These are phyloP conservation scores for Leishmania turanica DNA, from an alignment of 208 protist species.

Conservation along the genomic window DNA sequence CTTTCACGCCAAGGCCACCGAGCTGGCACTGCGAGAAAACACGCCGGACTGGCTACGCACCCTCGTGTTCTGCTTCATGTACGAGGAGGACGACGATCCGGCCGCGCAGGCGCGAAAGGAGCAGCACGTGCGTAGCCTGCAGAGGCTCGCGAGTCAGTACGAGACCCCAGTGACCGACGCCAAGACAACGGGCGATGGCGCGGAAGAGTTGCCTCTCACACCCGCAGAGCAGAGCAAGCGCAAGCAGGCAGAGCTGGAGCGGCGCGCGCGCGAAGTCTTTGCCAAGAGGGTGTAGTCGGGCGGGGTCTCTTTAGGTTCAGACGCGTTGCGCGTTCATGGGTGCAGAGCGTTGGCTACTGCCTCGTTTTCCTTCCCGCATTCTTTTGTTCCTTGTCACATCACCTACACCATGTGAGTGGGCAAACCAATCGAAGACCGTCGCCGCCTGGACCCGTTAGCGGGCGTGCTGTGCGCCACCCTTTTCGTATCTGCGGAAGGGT, in stretches of 20 bases:
- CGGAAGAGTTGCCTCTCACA: neutral
- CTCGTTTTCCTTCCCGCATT: neutral
- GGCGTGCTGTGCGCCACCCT: neutral
- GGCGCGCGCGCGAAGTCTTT: slow-evolving; percentile 34
- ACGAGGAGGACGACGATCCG: slow-evolving; percentile 51
- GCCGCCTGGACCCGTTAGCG: neutral
- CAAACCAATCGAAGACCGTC: neutral
- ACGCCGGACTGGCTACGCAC: slow-evolving; percentile 50
- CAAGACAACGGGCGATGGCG: neutral
- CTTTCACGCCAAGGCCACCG: slow-evolving; percentile 34
- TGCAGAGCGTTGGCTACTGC: neutral
- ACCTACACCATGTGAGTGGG: neutral
- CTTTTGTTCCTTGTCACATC: neutral
- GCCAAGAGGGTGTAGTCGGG: slow-evolving; percentile 3
- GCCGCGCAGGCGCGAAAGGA: slow-evolving; percentile 17
- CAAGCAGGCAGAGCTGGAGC: slow-evolving; percentile 39
- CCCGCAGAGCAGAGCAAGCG: slow-evolving; percentile 27
- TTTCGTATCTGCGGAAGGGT: neutral
- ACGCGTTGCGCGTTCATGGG: neutral
- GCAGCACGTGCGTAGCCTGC: slow-evolving; percentile 9
- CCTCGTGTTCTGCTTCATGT: slow-evolving; percentile 69
- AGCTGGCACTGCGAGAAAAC: slow-evolving; percentile 50
- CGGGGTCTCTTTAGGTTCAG: neutral
- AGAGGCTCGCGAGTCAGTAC: slow-evolving; percentile 14
- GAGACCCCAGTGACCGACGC: slow-evolving; percentile 3